Evolutionary conservation across 345 rosid species (phyloP), one percentile per base, ranked within the genome.

Genomic region (Adansonia digitata): DNA sequence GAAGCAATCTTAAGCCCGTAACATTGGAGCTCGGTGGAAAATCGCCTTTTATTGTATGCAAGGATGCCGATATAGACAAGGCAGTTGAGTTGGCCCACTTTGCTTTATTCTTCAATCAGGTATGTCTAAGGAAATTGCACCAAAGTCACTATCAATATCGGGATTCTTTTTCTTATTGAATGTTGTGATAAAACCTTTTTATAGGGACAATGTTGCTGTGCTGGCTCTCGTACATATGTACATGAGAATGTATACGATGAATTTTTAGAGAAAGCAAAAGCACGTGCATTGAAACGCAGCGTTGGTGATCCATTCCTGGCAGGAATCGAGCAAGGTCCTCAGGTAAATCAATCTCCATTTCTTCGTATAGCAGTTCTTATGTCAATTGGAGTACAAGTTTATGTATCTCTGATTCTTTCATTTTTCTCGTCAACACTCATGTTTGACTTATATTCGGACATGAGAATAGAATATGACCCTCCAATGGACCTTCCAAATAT

Each of bases 11-110:
- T 65, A 90, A 90, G 82, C 77, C 89, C 11, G 92, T 87, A 22
- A 90, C 90, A 40, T 69, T 90, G 77, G 94, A 90, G 82, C 92
- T 90, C 12, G 94, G 94, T 66, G 94, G 94, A 63, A 90, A 90
- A 84, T 90, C 94, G 8, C 91, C 94, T 52, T 90, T 90, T 73
- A 86, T 90, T 45, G 81, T 88, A 11, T 90, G 94, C 29, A 89
- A 85, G 80, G 94, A 90, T 83, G 91, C 92, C 45, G 87, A 90
- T 77, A 81, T 90, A 1, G 94, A 90, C 59, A 59, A 84, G 73
- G 92, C 94, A 14, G 94, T 82, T 45, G 91, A 90, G 85, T 59
- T 77, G 7, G 90, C 94, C 43, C 94, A 90, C 74, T 56, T 53
- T 76, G 94, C 94, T 61, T 63, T 90, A 57, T 90, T 90, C 86